Base-by-base conservation (phyloP, 148 eudicot genomes). In the Suaeda aralocaspica region DNA sequence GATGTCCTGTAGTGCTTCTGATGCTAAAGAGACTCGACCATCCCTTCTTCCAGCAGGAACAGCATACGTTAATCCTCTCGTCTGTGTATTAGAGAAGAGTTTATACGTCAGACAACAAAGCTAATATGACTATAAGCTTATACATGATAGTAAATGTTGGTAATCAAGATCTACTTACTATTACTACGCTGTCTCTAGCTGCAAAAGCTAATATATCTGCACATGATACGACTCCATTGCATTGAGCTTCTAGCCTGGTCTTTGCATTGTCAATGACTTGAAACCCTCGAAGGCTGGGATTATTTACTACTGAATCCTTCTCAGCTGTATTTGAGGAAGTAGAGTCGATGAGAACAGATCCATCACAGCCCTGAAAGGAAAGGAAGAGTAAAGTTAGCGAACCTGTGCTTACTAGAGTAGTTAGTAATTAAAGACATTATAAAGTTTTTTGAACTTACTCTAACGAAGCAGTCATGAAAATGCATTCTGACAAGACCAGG, bases 261-360 rank as follows among this genome's bases (percentile, higher is more conserved):
- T 89, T 89, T 57, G 88, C 92, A 36, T 70, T 84, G 74, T 92
- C 97, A 34, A 92, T 86, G 65, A 89, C 77, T 57, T 87, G 84
- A 46, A 89, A 92, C 19, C 97, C 97, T 70, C 89, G 81, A 11
- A 92, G 89, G 59, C 92, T 89, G 0, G 85, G 87, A 33, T 73
- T 80, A 71, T 92, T 92, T 7, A 80, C 75, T 0, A 87, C 84
- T 10, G 92, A 65, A 74, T 92, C 97, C 67, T 92, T 92, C 83
- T 92, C 97, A 0, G 97, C 95, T 2, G 60, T 76, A 82, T 80
- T 89, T 45, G 81, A 64, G 28, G 86, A 48, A 21, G 89, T 89
- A 0, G 97, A 85, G 67, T 92, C 87, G 36, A 92, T 82, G 28
- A 92, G 89, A 64, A 92, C 85, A 0, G 97, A 92, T 16, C 74